Base-by-base conservation (phyloP, 176 grass and related monocot genomes). In the Paspalum vaginatum region DNA sequence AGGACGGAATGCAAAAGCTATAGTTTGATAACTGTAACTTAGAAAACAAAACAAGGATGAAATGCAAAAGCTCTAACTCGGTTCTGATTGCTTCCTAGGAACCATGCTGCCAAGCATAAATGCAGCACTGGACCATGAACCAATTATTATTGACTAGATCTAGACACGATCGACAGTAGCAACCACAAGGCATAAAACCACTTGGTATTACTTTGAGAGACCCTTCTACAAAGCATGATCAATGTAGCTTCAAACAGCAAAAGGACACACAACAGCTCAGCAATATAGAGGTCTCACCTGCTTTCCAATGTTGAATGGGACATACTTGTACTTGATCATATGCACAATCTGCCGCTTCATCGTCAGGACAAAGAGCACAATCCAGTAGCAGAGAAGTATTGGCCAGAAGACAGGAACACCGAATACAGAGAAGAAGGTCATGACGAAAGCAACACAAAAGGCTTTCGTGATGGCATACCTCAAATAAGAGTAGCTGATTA, bases 321-420 rank as follows among this genome's bases (percentile, higher is more conserved):
- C 87, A 84, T 95, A 95, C 45, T 92, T 95, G 84, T 92, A 95
- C 66, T 92, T 95, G 69, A 95, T 48, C 93, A 95, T 95, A 76
- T 95, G 93, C 51, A 92, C 14, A 86, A 95, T 95, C 39, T 95
- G 93, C 1, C 93, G 93, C 70, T 92, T 95, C 93, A 92, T 95
- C 59, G 93, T 95, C 56, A 95, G 82, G 61, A 90, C 74, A 80
- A 95, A 92, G 44, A 95, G 93, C 68, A 95, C 93, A 59, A 92
- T 70, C 93, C 93, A 95, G 3, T 95, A 95, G 39, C 85, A 95
- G 20, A 95, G 84, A 54, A 95, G 90, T 68, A 95, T 95, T 69
- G 93, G 93, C 93, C 90, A 95, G 89, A 92, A 95, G 62, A 95
- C 90, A 51, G 93, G 93, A 73, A 95, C 93, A n/a, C 92, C 93